These are phyloP conservation scores for Talaromyces islandicus DNA, from an alignment of 2,329 filamentous ascomycete species.

Conservation along the genomic window DNA sequence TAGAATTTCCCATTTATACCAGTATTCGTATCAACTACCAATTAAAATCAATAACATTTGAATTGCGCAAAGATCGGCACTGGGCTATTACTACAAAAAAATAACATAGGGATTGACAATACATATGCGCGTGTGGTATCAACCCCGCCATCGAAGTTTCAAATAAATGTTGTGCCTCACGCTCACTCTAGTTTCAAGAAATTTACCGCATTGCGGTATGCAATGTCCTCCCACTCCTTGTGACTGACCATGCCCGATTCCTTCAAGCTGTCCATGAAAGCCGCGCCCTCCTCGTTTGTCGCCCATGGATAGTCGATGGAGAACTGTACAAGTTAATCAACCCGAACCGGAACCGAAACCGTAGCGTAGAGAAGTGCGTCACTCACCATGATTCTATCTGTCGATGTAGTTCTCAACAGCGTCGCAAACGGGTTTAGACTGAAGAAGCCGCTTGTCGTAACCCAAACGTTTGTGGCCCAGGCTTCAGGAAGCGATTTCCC, in stretches of 20 bases:
- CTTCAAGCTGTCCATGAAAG: slow-evolving; percentile 45
- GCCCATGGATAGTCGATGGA: slow-evolving; percentile 53
- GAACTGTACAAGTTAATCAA: too few relatives aligned
- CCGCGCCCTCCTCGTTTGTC: slow-evolving; percentile 43
- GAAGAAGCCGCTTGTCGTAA: slow-evolving; percentile 53
- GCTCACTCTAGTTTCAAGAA: slow-evolving; percentile 26
- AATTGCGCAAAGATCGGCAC: background rate
- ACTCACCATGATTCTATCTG: slow-evolving; percentile 51
- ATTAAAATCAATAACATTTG: background rate
- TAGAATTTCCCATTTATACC: too few relatives aligned
- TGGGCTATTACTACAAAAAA: background rate
- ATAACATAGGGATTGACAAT: background rate
- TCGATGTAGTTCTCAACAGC: slow-evolving; percentile 25
- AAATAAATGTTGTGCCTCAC: background rate
- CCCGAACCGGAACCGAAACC: too few relatives aligned
- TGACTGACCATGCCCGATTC: slow-evolving; percentile 44
- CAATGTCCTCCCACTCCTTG: slow-evolving; percentile 46
- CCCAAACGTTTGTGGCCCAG: slow-evolving; percentile 52
- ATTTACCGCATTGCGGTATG: slow-evolving; percentile 47
- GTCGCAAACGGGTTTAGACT: slow-evolving; percentile 44
- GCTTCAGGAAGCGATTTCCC: slow-evolving; percentile 39
- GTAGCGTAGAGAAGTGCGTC: too few relatives aligned
- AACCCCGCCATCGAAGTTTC: too few relatives aligned
- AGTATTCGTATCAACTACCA: background rate
- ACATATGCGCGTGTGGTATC: too few relatives aligned